Evolutionary conservation across 176 grass and related monocot species (phyloP).

Genomic region (Sorghum bicolor): DNA sequence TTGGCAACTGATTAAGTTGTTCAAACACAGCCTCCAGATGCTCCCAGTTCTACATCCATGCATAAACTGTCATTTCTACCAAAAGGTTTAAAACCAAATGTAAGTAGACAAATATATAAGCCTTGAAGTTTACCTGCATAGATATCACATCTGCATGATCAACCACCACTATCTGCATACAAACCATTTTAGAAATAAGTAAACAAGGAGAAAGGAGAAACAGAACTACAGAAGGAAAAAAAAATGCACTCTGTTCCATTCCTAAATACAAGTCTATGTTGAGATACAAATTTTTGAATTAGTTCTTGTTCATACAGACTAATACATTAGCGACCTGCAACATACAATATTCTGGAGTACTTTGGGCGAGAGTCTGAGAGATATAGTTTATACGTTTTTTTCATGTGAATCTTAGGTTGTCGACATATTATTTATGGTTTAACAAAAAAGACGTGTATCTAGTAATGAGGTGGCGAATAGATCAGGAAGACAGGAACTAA

Average conservation of each 20-base stretch:
- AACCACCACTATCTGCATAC: slow-evolving; percentile 68
- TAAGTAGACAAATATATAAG: slow-evolving; percentile 9
- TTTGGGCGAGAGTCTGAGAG: background rate
- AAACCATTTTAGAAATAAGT: slow-evolving; percentile 1
- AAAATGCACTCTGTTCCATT: background rate
- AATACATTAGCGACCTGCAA: slow-evolving; percentile 5
- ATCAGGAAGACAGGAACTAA: slow-evolving; percentile 39
- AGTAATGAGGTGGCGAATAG: slow-evolving; percentile 11
- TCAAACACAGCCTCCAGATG: slow-evolving; percentile 83
- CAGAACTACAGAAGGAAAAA: background rate
- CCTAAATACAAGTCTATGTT: slow-evolving; percentile 1
- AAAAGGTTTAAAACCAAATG: slow-evolving; percentile 21
- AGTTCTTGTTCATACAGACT: background rate
- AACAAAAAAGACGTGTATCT: slow-evolving; percentile 14
- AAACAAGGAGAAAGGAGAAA: slow-evolving; percentile 4
- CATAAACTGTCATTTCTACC: slow-evolving; percentile 31
- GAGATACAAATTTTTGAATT: slow-evolving; percentile 2
- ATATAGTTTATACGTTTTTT: background rate
- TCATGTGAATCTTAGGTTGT: slow-evolving; percentile 1
- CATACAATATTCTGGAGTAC: background rate
- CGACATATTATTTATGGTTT: slow-evolving; percentile 1
- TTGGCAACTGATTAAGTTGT: slow-evolving; percentile 76
- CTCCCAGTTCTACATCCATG: slow-evolving; percentile 71
- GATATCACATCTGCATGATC: slow-evolving; percentile 89
- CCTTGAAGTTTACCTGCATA: slow-evolving; percentile 71